Evolutionary conservation across 2,329 filamentous ascomycete species (phyloP), one percentile per base, ranked within the genome.

Genomic region (Tolypocladium inflatum): DNA sequence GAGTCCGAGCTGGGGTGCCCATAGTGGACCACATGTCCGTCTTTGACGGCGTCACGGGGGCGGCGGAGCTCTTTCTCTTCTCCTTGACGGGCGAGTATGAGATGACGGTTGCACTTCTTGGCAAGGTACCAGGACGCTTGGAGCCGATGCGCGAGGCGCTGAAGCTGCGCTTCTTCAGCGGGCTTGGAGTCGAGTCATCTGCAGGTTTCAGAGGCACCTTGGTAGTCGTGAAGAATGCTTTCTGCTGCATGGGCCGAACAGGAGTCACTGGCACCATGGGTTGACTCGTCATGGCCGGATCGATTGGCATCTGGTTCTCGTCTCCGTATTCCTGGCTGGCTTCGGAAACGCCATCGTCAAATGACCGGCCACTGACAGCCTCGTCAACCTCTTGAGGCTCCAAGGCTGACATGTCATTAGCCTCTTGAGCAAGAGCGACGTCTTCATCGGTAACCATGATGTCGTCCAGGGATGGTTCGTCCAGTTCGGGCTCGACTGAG

Each of bases 151-250:
- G 76, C 0, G 80, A 79, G 23, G 73, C 77, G 58, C 79, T 83
- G 61, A 77, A 75, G 63, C 80, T 78, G 38, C 77, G 78, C 62
- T 76, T 77, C 67, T 79, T 82, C 52, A 72, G 63, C 60, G 77
- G 70, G 58, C 75, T 73, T 39, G 80, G 72, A 56, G 81, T 74
- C 65, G 80, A 73, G 67, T 88, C 72, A 65, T 83, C 87, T 30
- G 85, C 85, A 4, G 84, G 77, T 70, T 90, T 90, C 45, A 92
- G 73, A 1, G 89, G 88, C 5, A 92, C 84, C 72, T 91, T 92
- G 33, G 87, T 89, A 0, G 89, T 85, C 0, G 89, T 92, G 69
- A 89, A 83, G 61, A 87, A 82, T 3, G 67, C 64, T 57, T 78
- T 77, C 19, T 71, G 73, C n/a, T 71, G 73, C n/a, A 77, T 65